Conservation (phyloP, 2,329 filamentous ascomycete genomes). For the Penicillium vulpinum region DNA sequence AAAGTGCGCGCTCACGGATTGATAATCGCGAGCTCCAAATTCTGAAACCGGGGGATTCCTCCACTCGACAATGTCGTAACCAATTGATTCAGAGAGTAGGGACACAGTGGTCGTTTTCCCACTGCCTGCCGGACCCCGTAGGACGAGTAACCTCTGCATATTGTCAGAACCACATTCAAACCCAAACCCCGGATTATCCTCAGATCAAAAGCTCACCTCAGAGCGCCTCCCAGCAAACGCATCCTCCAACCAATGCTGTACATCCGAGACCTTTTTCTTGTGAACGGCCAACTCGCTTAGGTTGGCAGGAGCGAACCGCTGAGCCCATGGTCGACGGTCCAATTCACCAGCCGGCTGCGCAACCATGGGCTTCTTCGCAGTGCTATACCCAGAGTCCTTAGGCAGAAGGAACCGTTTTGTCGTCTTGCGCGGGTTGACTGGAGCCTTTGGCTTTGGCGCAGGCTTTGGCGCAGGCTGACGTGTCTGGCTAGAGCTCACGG, state of each 20-base stretch:
- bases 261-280: conserved; percentile 88
- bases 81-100: conserved; percentile 74
- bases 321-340: conserved; percentile 78
- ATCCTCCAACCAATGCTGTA: conserved; percentile 76
- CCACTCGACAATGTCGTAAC: conserved; percentile 82
- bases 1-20: conserved; percentile 77
- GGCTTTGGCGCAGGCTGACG: conserved; percentile 17
- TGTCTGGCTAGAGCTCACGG: conserved; percentile 5
- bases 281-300: conserved; percentile 89
- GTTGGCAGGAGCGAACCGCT: conserved; percentile 73
- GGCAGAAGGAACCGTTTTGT: conserved; percentile 33
- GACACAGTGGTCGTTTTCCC: conserved; percentile 89
- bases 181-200: neutral
- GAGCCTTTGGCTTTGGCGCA: conserved; percentile 4
- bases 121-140: conserved; percentile 87
- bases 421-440: conserved; percentile 9
- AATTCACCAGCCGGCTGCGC: neutral
- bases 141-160: conserved; percentile 69
- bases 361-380: conserved; percentile 13
- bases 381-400: neutral
- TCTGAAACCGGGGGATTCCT: conserved; percentile 72
- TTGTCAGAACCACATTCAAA: conserved; percentile 19
- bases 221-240: conserved; percentile 62
- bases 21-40: conserved; percentile 60
- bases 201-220: conserved; percentile 32